Base-by-base conservation (phyloP, 441 rosid genomes). In the Pelargonium cotyledonis region DNA sequence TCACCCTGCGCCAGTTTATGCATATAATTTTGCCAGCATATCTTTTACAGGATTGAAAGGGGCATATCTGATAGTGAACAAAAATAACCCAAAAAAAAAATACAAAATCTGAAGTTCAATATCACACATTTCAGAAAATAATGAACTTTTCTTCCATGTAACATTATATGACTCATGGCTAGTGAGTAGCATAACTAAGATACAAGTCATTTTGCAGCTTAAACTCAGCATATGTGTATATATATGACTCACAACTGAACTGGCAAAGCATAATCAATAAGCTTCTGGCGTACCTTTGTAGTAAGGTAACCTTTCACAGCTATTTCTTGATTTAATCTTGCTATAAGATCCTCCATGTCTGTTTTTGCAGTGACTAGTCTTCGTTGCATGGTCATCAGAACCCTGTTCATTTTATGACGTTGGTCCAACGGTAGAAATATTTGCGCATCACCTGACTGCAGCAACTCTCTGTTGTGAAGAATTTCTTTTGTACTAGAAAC, bases 271-370 rank as follows among this genome's bases (percentile, higher is more conserved):
- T 15, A 51, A 62, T 71, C 69, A 69, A 19, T 23, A 51, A 1
- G 38, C 70, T 63, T 40, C 10, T 63, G 21, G 69, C 65, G 47
- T 81, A 90, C 99, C 91, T 92, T 92, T 26, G 89, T 89, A 66
- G 86, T 79, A 66, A 92, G 73, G 83, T 86, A 95, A 53, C 88
- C 88, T 75, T 88, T 83, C 73, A 88, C 86, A 43, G 99, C 88
- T 66, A 77, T 72, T 83, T 92, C 99, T 78, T 95, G 97, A 82
- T 92, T 86, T 57, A 92, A 78, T 82, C 99, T 87, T 65, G 93
- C 86, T 68, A 90, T 78, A 43, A 95, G 92, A 82, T 92, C 99
- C 80, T 92, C 96, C 81, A 87, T 82, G 79, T 95, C 98, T 55
- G 94, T 82, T 84, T 89, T 90, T 76, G 95, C 85, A 35, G 91